A percentile compares a stretch with the other conserved stretches of the same genome.
These are phyloP conservation scores for Hypsizygus ulmarius DNA, from an alignment of 1,284 basidiomycete species.

Conservation along the genomic window DNA sequence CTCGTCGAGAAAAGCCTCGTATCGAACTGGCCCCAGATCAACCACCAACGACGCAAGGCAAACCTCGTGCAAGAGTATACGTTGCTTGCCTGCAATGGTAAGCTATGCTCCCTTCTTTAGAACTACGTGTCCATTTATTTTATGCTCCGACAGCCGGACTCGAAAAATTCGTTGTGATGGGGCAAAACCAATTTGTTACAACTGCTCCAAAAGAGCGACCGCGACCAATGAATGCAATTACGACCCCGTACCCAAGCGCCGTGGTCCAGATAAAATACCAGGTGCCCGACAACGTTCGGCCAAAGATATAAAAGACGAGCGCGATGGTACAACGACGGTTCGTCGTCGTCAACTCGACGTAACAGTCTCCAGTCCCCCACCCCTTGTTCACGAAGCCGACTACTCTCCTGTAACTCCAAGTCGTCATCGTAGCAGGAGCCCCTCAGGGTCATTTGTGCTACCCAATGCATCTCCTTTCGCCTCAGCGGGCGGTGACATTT, in stretches of 20 bases:
- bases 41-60: conserved; percentile 74
- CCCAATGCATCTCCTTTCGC: conserved; percentile 5
- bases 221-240: conserved; percentile 51
- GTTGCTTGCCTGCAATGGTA: conserved; percentile 77
- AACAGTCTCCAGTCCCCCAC: conserved; percentile 10
- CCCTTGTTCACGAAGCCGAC: conserved; percentile 1
- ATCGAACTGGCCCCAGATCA: conserved; percentile 69
- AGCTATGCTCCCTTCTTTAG: conserved; percentile 22
- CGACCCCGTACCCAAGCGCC: conserved; percentile 66
- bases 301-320: conserved; percentile 34
- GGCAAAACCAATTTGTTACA: conserved; percentile 69
- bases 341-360: conserved; percentile 28
- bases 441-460: conserved; percentile 1
- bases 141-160: conserved; percentile 48
- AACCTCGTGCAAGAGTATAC: conserved; percentile 68
- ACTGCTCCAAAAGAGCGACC: conserved; percentile 54
- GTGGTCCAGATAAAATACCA: conserved; percentile 72
- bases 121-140: conserved; percentile 3
- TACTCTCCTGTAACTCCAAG: neutral
- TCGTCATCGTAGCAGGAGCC: conserved; percentile 4
- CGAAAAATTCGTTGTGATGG: conserved; percentile 82
- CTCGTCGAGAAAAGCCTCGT: conserved; percentile 56
- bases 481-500: conserved; percentile 11
- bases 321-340: conserved; percentile 23
- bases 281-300: conserved; percentile 64